Conservation (phyloP, 2,329 filamentous ascomycete species). For the Emmonsia crescens region DNA sequence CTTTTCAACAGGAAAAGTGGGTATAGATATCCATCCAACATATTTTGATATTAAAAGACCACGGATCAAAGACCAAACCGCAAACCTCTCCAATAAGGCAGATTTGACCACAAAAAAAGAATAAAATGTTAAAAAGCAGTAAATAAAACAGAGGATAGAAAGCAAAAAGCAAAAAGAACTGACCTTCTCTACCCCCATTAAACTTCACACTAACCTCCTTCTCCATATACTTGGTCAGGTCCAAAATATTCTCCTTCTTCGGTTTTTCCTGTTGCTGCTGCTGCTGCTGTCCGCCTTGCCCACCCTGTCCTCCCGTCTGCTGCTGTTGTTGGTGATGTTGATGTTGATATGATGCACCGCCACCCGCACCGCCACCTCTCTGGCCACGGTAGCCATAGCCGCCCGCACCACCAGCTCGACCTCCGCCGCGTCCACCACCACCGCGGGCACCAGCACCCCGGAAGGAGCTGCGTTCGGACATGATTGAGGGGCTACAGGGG, state of each 20-base stretch:
- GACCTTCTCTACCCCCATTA: conserved; percentile 85
- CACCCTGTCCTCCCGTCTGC: conserved; percentile 39
- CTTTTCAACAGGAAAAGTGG: background rate
- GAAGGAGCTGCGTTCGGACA: conserved; percentile 44
- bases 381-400: conserved; percentile 29
- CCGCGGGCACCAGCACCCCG: conserved; percentile 40
- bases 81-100: background rate
- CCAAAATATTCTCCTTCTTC: conserved; percentile 98
- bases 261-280: conserved; percentile 56
- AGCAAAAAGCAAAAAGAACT: conserved; percentile 18
- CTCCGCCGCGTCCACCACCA: conserved; percentile 29
- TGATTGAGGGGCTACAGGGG: conserved; percentile 8
- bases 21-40: background rate
- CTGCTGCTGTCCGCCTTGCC: conserved; percentile 29
- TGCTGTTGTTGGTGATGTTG: conserved; percentile 20
- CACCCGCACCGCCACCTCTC: conserved; percentile 39
- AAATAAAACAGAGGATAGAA: background rate
- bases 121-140: background rate
- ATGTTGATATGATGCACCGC: conserved; percentile 8
- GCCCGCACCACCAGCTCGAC: conserved; percentile 30
- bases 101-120: background rate
- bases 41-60: background rate
- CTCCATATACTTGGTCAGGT: conserved; percentile 92
- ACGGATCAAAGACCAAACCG: background rate
- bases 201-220: conserved; percentile 95